Percentiles rank a stretch among this genome's conserved stretches.
phyloP scores from a whole-genome alignment of 2,329 filamentous ascomycete species.

The Pseudogymnoascus sp. region DNA sequence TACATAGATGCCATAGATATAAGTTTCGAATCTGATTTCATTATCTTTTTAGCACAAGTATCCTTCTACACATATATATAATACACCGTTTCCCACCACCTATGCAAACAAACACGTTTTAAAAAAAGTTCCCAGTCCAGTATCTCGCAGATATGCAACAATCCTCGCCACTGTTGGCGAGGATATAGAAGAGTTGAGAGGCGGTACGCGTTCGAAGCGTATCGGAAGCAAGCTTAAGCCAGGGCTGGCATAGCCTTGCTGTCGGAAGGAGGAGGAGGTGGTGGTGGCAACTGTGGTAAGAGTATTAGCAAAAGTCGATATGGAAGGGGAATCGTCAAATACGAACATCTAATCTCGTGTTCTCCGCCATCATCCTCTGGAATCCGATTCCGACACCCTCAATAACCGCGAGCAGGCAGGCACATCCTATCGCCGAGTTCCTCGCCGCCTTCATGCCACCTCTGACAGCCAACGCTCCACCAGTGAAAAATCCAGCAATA shows the following conservation, averaged over 20 bases:
- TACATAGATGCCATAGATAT: neutral
- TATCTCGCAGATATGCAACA: neutral
- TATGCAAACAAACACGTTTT: slow-evolving; percentile 7
- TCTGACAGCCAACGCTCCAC: slow-evolving; percentile 82
- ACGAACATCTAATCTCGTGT: slow-evolving; percentile 64
- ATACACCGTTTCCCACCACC: slow-evolving; percentile 5
- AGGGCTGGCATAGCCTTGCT: slow-evolving; percentile 6
- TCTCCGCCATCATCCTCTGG: slow-evolving; percentile 86
- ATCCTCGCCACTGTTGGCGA: neutral
- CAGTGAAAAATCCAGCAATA: slow-evolving; percentile 94
- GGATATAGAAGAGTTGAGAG: slow-evolving; percentile 3
- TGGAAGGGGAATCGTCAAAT: neutral
- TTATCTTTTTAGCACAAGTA: slow-evolving; percentile 6
- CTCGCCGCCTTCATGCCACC: slow-evolving; percentile 87
- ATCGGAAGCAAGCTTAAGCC: slow-evolving; percentile 3
- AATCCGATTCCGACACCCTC: slow-evolving; percentile 96
- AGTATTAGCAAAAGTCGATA: neutral
- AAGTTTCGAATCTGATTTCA: slow-evolving; percentile 2
- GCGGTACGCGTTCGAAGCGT: neutral
- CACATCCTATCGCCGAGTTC: slow-evolving; percentile 94
- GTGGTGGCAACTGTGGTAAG: neutral
- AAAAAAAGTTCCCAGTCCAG: slow-evolving; percentile 6
- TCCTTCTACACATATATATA: slow-evolving; percentile 4
- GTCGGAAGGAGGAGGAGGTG: slow-evolving; percentile 5
- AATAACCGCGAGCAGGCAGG: slow-evolving; percentile 87